These are phyloP conservation scores for Oehlia diaphana DNA, from an alignment of 192 early-diverging fungal genomes.

Conservation along the genomic window DNA sequence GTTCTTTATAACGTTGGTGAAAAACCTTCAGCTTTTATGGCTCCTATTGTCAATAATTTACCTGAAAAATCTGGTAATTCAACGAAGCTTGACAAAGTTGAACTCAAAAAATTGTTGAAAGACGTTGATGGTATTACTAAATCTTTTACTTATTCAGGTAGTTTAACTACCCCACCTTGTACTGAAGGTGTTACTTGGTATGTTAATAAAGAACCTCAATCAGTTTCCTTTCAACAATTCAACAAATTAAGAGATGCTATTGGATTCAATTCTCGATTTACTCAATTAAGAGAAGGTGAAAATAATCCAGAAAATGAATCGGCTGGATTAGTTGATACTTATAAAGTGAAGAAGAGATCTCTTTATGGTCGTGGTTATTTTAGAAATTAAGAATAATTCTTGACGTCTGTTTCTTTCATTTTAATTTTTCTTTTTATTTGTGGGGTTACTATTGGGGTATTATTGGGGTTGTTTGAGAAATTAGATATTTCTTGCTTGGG, in stretches of 20 bases:
- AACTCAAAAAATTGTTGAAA: not conserved
- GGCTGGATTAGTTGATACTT: no score
- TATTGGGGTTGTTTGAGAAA: no score
- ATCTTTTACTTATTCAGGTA: conserved; percentile 49
- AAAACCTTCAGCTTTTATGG: conserved; percentile 40
- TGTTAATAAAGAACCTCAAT: conserved; percentile 40
- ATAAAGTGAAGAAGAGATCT: no score
- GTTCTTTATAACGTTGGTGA: conserved; percentile 45
- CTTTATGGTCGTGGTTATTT: no score
- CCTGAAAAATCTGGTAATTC: not conserved
- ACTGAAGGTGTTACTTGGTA: conserved; percentile 58
- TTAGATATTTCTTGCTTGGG: no score
- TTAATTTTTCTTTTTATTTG: no score
- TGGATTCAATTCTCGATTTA: conserved; percentile 46
- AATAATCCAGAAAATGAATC: not conserved
- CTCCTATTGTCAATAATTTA: not conserved
- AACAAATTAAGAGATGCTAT: conserved; percentile 36
- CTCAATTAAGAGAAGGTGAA: conserved; percentile 30
- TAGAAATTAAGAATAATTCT: no score
- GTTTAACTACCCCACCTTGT: conserved; percentile 66
- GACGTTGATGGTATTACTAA: not conserved
- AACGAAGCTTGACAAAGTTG: not conserved
- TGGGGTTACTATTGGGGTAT: no score
- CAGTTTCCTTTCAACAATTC: conserved; percentile 38
- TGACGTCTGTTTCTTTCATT: no score